Evolutionary conservation across 2,329 filamentous ascomycete species (phyloP), one percentile per base, ranked within the genome.

Genomic region (Blastomyces silverae): DNA sequence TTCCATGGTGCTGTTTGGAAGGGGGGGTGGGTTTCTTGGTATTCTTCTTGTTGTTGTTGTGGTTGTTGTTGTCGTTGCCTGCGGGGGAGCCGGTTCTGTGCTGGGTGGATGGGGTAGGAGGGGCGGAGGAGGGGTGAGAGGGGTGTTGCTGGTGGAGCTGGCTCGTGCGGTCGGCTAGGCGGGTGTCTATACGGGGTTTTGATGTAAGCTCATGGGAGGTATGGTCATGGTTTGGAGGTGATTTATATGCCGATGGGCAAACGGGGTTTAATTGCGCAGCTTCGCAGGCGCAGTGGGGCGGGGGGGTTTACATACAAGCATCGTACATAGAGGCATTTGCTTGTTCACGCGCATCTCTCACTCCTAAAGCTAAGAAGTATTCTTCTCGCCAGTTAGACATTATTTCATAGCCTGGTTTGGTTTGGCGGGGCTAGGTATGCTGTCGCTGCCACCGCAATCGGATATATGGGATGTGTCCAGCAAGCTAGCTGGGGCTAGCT

Each of bases 321-420:
- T 91, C 84, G 71, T 96, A 89, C 67, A 95, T 84, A 62, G 87
- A 83, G 71, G 81, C 79, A 70, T 87, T 85, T 65, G 81, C 81
- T 72, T 85, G 83, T 72, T 91, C 89, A 67, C 86, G 83, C 72
- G 86, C 83, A 71, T 91, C 90, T 68, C 87, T 82, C 71, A 89
- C 87, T 70, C 86, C 84, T 69, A 97, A 82, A 69, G 89, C 88
- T 67, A 85, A 81, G 67, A 90, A 82, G 76, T 96, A 97, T 72
- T 95, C 89, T 69, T 90, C 87, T 72, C 88, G 85, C 90, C 92
- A 95, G 80, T 84, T 85, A 68, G 85, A 82, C 84, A 87, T 86
- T 7, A n/a, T 61, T 34, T 61, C 58, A 61, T 37, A 6, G 42
- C 42, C 25, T 34, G 39, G 42, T 34, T 48, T 56, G n/a, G n/a